Evolutionary conservation across 306 rosid genomes (phyloP), one percentile per base, ranked within the genome.

Genomic region (Castanea mollissima): DNA sequence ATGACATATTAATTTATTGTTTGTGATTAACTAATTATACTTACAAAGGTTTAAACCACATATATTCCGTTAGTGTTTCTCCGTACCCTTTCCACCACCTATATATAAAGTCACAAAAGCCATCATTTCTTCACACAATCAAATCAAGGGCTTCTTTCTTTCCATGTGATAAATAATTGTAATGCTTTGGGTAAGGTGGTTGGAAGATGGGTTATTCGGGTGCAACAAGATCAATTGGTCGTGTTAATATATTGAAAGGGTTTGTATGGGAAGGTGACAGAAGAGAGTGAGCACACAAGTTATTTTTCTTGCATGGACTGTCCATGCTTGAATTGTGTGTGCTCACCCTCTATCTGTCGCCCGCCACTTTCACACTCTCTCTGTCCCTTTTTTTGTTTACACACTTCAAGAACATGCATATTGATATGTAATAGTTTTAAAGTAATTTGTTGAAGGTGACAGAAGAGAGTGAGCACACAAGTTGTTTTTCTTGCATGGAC

Each of bases 391-490:
- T 3, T 12, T 0, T 41, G 11, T 41, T 49, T 13, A 49, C 54
- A 49, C 1, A 12, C 54, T 12, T 41, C 2, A 7, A 9, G 46
- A 41, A 41, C 46, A 41, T 41, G 11, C 8, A 41, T 41, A 41
- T 41, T 41, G 12, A 41, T 41, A 41, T 41, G 46, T 41, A 41
- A 41, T 2, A 41, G 12, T 41, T 41, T 41, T 41, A 41, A 41
- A 41, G 46, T 41, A 41, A 41, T 41, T 41, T 41, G 46, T 8
- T 41, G 80, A 73, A 75, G 81, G 90, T 55, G 90, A 89, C 92
- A 89, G 90, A 84, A 89, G 90, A 84, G 83, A 84, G 92, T 64
- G 90, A 83, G 89, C 90, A 86, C 87, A 29, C 52, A n/a, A 76
- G 71, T 86, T 77, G 55, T 31, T 80, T 84, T 84, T 77, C 62